Evolutionary conservation across 2,329 filamentous ascomycete species (phyloP), one percentile per base, ranked within the genome.

Genomic region (Metarhizium guizhouense): DNA sequence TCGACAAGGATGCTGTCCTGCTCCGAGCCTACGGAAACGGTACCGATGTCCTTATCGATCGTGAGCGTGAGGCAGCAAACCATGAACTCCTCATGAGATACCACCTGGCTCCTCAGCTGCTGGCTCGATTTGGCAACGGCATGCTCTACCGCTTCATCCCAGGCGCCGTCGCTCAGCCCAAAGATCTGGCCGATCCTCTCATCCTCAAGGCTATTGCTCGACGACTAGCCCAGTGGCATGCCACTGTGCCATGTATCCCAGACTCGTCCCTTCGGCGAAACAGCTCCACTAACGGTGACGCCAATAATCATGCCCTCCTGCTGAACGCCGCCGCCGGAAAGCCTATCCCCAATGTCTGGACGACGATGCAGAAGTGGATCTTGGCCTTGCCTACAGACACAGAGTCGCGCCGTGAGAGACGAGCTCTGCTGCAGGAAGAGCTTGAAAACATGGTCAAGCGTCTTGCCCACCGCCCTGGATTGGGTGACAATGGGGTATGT

Each of bases 301-400:
- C 63, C 59, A 60, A 65, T 57, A 60, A 71, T 58, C 65, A 77
- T 64, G 65, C 70, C 53, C 69, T 71, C 51, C 76, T 80, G 57
- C 72, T 76, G 59, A 71, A 72, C 58, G 75, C 81, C 48, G 83
- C 83, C 25, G 83, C 83, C 49, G 83, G 83, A 58, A 90, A 86
- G 66, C 85, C 85, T 5, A 78, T 83, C n/a, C 89, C 91, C 18
- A 96, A 95, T 69, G 75, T 95, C 55, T 99, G 94, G 94, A 90
- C 89, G 6, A 91, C 95, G 38, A 88, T 96, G 81, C 90, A 95
- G 70, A 95, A 92, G 73, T 99, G 94, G 94, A 90, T 96, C 56
- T 76, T 86, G 62, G 93, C 90, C 43, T 77, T 99, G 59, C 92
- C 94, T 13, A 83, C 79, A 53, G 77, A 79, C 55, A 94, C 87